A percentile compares a stretch with the other conserved stretches of the same genome.
phyloP scores from a whole-genome alignment of 306 rosid species.

The Dicorynia guianensis region DNA sequence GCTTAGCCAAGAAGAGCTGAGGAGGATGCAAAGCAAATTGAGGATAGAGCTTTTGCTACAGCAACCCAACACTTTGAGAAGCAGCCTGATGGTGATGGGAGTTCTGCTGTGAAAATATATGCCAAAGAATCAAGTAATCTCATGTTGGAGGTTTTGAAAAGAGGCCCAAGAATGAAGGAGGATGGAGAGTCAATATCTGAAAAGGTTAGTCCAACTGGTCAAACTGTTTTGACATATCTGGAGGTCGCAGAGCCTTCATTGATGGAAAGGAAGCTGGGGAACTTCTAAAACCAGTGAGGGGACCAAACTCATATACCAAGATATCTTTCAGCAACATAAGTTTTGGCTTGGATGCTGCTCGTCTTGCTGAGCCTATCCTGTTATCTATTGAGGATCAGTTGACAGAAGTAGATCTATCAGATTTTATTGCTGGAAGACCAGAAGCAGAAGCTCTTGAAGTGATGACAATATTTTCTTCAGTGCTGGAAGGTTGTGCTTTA shows the following conservation, averaged over 20 bases:
- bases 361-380: constrained; percentile 69
- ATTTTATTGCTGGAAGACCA: constrained; percentile 84
- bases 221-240: constrained; percentile 80
- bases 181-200: constrained; percentile 54
- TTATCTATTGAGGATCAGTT: constrained; percentile 71
- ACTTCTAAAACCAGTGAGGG: constrained; percentile 63
- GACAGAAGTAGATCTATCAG: constrained; percentile 79
- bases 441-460: constrained; percentile 89
- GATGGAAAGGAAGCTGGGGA: constrained; percentile 73
- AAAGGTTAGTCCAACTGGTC: constrained; percentile 40
- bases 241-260: constrained; percentile 74
- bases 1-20: constrained; percentile 77
- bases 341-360: constrained; percentile 86
- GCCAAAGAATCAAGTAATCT: constrained; percentile 92
- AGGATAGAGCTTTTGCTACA: constrained; percentile 63
- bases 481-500: constrained; percentile 71
- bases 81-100: constrained; percentile 86
- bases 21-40: constrained; percentile 74
- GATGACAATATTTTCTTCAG: constrained; percentile 80
- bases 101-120: constrained; percentile 85
- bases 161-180: constrained; percentile 74
- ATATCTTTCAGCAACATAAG: constrained; percentile 86
- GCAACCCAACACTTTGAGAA: constrained; percentile 80
- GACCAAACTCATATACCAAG: constrained; percentile 63
- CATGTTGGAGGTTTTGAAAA: constrained; percentile 83